A percentile compares a stretch with the other conserved stretches of the same genome.
Evolutionary conservation across 106 monocot genomes (phyloP).

Genomic region (Dendrobium huoshanense): DNA sequence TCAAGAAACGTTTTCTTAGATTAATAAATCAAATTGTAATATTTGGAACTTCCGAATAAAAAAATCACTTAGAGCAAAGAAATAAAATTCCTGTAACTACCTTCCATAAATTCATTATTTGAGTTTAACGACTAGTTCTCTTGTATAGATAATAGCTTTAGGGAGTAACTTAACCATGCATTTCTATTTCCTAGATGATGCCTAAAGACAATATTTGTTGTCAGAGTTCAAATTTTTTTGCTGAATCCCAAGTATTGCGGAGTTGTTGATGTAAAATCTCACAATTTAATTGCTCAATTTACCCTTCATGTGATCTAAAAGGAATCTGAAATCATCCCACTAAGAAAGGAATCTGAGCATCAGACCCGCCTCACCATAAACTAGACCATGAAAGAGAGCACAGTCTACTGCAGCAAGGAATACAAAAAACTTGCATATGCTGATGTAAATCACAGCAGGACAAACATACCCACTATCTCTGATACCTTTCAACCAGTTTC

Average conservation of each 20-base stretch:
- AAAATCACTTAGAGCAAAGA: background rate
- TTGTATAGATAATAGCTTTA: background rate
- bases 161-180: background rate
- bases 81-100: background rate
- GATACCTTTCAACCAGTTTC: slow-evolving; percentile 92
- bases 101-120: background rate
- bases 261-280: background rate
- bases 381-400: background rate
- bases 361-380: background rate
- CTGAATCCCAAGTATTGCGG: background rate
- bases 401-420: background rate
- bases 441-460: background rate
- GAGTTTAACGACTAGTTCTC: background rate
- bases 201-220: background rate
- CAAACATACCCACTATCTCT: slow-evolving; percentile 86
- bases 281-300: background rate
- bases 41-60: background rate
- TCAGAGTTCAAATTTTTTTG: background rate
- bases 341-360: background rate
- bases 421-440: background rate
- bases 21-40: background rate
- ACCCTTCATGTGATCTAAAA: background rate
- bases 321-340: too few species aligned
- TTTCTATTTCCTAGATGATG: background rate
- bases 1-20: background rate